A percentile compares a stretch with the other conserved stretches of the same genome.
Evolutionary conservation across 2,329 filamentous ascomycete genomes (phyloP).

Genomic region (Diatrype stigma): DNA sequence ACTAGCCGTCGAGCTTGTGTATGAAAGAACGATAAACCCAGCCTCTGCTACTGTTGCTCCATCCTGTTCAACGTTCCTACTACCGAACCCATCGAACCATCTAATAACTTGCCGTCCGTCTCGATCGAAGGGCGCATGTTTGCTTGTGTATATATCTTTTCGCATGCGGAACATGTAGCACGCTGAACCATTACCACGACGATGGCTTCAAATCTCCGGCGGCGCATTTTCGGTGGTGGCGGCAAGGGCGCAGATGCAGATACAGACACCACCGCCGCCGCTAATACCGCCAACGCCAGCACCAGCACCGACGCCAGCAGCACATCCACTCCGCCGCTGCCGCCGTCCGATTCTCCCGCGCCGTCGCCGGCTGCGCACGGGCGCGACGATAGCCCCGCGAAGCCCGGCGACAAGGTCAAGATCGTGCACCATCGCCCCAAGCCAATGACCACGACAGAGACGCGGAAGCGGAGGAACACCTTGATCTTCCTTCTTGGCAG

Average conservation of each 20-base stretch:
- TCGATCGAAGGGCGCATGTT: too few species aligned
- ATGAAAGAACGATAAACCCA: too few species aligned
- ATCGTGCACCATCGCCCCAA: constrained; percentile 36
- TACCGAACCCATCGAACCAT: too few species aligned
- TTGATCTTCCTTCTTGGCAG: constrained; percentile 86
- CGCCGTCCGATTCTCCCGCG: constrained; percentile 26
- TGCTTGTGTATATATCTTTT: not conserved
- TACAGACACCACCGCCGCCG: not conserved
- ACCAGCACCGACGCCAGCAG: too few species aligned
- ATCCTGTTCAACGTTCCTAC: too few species aligned
- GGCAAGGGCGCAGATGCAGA: not conserved
- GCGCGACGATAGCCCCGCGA: constrained; percentile 30
- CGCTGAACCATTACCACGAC: not conserved
- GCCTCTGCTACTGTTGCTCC: too few species aligned
- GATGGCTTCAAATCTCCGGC: constrained; percentile 3
- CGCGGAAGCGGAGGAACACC: constrained; percentile 69
- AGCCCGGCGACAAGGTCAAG: constrained; percentile 34
- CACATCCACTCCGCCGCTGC: constrained; percentile 20
- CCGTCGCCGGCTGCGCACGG: constrained; percentile 17
- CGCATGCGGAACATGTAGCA: not conserved
- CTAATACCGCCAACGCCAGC: too few species aligned
- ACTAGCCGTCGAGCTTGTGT: too few species aligned
- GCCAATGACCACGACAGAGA: constrained; percentile 37
- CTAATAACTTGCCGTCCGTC: too few species aligned
- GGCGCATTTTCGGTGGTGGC: constrained; percentile 1